Conservation (phyloP, 1,284 basidiomycete species). For the Termitomyces sp. region DNA sequence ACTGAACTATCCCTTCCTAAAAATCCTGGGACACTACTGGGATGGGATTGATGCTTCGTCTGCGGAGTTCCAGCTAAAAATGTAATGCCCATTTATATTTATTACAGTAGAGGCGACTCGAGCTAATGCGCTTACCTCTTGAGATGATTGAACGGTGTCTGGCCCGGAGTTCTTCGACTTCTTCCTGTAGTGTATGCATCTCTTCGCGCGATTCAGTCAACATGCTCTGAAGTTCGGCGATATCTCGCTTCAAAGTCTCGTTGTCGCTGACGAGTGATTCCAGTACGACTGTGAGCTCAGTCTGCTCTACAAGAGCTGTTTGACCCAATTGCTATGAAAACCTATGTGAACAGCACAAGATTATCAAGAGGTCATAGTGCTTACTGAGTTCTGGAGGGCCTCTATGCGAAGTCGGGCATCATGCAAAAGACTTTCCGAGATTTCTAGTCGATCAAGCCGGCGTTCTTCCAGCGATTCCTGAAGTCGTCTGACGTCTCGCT, state of each 20-base stretch:
- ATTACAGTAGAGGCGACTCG: background rate
- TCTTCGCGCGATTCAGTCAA: conserved; percentile 78
- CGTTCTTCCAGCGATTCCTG: conserved; percentile 64
- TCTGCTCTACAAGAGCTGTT: conserved; percentile 40
- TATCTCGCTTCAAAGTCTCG: conserved; percentile 75
- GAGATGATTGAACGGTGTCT: conserved; percentile 31
- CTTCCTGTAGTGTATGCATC: conserved; percentile 59
- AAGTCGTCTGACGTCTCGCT: conserved; percentile 60
- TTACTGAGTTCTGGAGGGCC: conserved; percentile 54
- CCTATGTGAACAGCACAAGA: conserved; percentile 17
- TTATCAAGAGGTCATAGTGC: conserved; percentile 15
- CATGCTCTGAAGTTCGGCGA: conserved; percentile 70
- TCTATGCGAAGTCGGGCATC: conserved; percentile 70
- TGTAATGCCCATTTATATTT: background rate
- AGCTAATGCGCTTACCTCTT: conserved; percentile 29
- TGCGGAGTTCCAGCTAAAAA: conserved; percentile 31
- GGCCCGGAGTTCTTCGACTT: conserved; percentile 67
- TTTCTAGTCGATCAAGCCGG: conserved; percentile 60
- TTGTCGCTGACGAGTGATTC: conserved; percentile 83
- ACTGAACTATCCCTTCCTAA: conserved; percentile 33
- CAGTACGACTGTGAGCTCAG: conserved; percentile 63
- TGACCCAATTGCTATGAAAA: conserved; percentile 38
- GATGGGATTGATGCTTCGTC: conserved; percentile 33
- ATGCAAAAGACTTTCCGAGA: conserved; percentile 66
- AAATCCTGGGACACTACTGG: conserved; percentile 36